Conservation (phyloP, 1,139 yeast genomes). For the Yamadazyma sp. region DNA sequence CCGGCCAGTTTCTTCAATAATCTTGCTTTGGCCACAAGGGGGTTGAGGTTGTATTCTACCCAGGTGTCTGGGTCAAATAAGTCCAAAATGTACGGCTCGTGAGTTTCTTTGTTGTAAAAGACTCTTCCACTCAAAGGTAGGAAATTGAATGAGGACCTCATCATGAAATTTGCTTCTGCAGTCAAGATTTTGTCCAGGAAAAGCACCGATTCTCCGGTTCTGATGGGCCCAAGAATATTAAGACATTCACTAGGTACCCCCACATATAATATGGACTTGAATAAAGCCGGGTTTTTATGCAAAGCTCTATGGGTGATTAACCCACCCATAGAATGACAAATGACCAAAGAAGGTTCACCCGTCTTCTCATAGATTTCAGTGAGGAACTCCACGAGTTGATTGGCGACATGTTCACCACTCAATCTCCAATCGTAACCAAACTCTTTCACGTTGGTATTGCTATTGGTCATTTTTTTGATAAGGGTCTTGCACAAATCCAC, state of each 20-base stretch:
- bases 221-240: constrained; percentile 79
- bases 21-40: constrained; percentile 59
- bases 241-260: constrained; percentile 87
- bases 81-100: constrained; percentile 64
- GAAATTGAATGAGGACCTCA: constrained; percentile 81
- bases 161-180: constrained; percentile 79
- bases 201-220: constrained; percentile 79
- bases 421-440: constrained; percentile 94
- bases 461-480: constrained; percentile 56
- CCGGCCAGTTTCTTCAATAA: constrained; percentile 10
- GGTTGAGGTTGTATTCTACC: constrained; percentile 75
- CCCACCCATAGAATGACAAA: constrained; percentile 96
- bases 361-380: constrained; percentile 37
- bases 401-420: constrained; percentile 54
- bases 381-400: constrained; percentile 50
- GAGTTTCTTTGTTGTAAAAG: constrained; percentile 60
- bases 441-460: constrained; percentile 63
- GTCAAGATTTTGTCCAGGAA: constrained; percentile 74
- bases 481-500: constrained; percentile 72
- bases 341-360: constrained; percentile 60
- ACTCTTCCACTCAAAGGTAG: constrained; percentile 74
- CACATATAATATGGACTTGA: constrained; percentile 74
- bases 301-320: constrained; percentile 77
- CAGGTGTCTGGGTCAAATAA: constrained; percentile 79
- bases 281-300: constrained; percentile 63